These are phyloP conservation scores for Theobroma cacao DNA, from an alignment of 345 rosid species.

Conservation along the genomic window DNA sequence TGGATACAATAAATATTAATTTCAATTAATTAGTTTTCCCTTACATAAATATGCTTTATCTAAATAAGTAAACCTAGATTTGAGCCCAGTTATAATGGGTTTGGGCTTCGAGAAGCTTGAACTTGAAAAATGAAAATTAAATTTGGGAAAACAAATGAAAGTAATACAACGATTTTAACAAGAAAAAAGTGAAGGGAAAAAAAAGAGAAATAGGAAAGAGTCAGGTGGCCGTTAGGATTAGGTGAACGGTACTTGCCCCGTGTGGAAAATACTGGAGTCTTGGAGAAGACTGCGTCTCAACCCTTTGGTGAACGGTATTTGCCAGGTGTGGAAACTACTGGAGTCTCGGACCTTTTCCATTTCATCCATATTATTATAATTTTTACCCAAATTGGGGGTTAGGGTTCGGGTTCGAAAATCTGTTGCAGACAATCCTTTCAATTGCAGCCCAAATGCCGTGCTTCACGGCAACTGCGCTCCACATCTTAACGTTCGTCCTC, in stretches of 20 bases:
- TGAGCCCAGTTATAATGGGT: background rate
- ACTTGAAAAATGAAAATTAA: background rate
- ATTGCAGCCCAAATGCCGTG: conserved; percentile 14
- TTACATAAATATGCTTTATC: no score
- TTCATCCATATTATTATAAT: background rate
- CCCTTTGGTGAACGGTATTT: background rate
- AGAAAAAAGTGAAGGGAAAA: no score
- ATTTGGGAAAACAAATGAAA: background rate
- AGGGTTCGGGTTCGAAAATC: background rate
- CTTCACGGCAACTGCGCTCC: conserved; percentile 12
- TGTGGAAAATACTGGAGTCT: background rate
- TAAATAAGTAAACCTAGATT: no score
- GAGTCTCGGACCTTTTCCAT: background rate
- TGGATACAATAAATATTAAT: no score
- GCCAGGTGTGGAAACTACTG: background rate
- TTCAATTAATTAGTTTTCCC: no score
- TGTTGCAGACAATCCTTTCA: background rate
- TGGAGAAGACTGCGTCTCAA: no score
- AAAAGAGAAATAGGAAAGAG: background rate
- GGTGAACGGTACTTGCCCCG: background rate
- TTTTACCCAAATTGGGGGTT: conserved; percentile 9
- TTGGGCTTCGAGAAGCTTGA: background rate
- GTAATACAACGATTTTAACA: no score
- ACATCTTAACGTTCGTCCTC: conserved; percentile 3
- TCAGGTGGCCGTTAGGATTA: background rate